Base-by-base conservation (phyloP, 208 protist genomes). In the Acanthamoeba royreba region DNA sequence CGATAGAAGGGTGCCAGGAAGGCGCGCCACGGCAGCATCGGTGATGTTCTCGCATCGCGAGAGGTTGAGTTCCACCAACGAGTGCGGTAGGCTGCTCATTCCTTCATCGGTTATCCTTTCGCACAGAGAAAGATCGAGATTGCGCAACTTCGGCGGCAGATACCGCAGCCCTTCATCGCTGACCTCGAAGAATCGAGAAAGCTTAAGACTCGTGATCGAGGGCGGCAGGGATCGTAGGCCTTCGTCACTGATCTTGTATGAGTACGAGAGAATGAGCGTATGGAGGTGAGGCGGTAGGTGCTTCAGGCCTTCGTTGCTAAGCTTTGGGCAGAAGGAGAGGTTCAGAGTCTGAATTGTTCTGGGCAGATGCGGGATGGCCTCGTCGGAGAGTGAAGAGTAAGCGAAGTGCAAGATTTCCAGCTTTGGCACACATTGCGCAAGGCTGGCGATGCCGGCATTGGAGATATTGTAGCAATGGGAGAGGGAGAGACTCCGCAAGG, bases 401-500 rank as follows among this genome's bases (percentile, higher is more conserved):
- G 69, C 19, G 40, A 81, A 81, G 69, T 81, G 69, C 40, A 81
- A 81, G 69, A 49, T 43, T 42, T 81, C 69, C 40, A 81, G 69
- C 0, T 38, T 15, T 4, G 69, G 69, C 42, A 49, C 69, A n/a
- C 40, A 13, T 15, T 2, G 4, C 22, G 69, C 33, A 22, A 81
- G 69, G 40, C 49, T 5, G 7, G 69, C 69, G 69, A 81, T 81
- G 69, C 69, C 69, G 25, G 43, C 69, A 42, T 81, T 42, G 19
- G 69, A 49, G 69, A 81, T 81, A 42, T 81, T 81, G 40, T 81
- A 81, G 69, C 69, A 81, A 42, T 81, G 69, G 7, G 69, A 81
- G 40, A 81, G 69, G 69, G 49, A 81, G 69, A 81, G 43, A 0
- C 40, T 81, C 40, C 69, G 69, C 17, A 81, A 42, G 25, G 22